These are phyloP conservation scores for Umbelopsis sp. DNA, from an alignment of 192 early-diverging fungal species.

Conservation along the genomic window DNA sequence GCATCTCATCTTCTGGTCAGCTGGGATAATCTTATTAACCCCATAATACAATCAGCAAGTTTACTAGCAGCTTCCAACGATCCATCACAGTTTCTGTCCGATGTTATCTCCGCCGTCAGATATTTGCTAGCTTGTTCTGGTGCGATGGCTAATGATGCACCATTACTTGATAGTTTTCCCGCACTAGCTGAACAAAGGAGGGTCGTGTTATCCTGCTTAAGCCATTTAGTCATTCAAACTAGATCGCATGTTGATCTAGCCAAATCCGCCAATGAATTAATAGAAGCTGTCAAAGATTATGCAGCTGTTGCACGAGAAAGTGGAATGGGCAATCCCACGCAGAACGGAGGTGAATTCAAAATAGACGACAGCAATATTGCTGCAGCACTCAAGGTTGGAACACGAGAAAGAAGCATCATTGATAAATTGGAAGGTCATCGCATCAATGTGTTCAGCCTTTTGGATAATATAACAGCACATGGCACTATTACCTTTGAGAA, in stretches of 20 bases:
- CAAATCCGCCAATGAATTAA: conserved; percentile 9
- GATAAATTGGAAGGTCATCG: conserved; percentile 7
- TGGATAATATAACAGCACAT: not conserved
- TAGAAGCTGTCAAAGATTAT: conserved; percentile 4
- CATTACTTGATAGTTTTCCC: conserved; percentile 30
- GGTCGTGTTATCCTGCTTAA: conserved; percentile 24
- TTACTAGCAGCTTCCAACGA: not conserved
- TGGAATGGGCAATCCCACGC: conserved; percentile 6
- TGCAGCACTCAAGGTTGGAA: not conserved
- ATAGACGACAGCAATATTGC: not conserved
- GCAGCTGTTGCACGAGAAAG: conserved; percentile 8
- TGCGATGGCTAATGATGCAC: conserved; percentile 30
- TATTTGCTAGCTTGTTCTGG: conserved; percentile 19
- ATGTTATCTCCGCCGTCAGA: conserved; percentile 21
- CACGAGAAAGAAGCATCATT: not conserved
- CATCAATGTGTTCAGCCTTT: not conserved
- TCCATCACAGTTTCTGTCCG: not conserved
- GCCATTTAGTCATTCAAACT: conserved; percentile 26
- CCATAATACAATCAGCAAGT: conserved; percentile 8
- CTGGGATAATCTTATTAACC: conserved; percentile 15
- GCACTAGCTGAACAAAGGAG: conserved; percentile 35
- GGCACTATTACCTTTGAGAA: conserved; percentile 2
- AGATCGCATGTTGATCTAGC: conserved; percentile 1
- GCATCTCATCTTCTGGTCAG: conserved; percentile 8
- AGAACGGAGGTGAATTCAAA: conserved; percentile 10